Evolutionary conservation across 176 grass and related monocot species (phyloP).

Genomic region (Avena insularis): DNA sequence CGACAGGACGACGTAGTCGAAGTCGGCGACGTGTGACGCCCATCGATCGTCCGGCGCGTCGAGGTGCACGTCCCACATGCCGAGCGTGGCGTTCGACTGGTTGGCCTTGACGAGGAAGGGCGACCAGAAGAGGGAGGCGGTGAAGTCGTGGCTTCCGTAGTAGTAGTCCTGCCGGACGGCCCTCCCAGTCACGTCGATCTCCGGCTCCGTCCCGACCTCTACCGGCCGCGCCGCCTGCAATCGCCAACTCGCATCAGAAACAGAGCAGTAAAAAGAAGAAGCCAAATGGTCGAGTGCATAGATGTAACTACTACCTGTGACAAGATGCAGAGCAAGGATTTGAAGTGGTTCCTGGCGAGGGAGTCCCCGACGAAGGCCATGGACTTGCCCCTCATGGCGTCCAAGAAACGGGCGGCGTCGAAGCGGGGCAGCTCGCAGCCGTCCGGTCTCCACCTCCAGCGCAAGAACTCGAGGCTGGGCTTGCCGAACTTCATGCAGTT

Average conservation of each 20-base stretch:
- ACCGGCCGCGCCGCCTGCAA: slow-evolving; percentile 37
- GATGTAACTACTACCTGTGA: slow-evolving; percentile 37
- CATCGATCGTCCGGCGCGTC: slow-evolving; percentile 57
- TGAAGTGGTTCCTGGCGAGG: slow-evolving; percentile 76
- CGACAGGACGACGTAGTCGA: slow-evolving; percentile 58
- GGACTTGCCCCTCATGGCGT: slow-evolving; percentile 57
- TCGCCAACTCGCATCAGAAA: neutral
- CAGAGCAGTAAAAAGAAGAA: neutral
- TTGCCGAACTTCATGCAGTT: slow-evolving; percentile 85
- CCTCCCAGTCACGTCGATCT: slow-evolving; percentile 56
- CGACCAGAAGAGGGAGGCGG: slow-evolving; percentile 65
- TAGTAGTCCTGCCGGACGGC: slow-evolving; percentile 50
- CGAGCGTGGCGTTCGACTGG: slow-evolving; percentile 53
- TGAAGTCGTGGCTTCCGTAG: slow-evolving; percentile 54
- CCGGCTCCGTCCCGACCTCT: slow-evolving; percentile 26
- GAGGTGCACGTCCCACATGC: slow-evolving; percentile 64
- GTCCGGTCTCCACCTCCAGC: slow-evolving; percentile 69
- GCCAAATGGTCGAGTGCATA: neutral
- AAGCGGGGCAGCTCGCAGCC: slow-evolving; percentile 64
- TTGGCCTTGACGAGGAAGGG: slow-evolving; percentile 65
- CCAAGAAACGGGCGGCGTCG: slow-evolving; percentile 57
- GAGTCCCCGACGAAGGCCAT: slow-evolving; percentile 86
- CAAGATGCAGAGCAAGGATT: slow-evolving; percentile 76
- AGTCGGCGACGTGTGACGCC: slow-evolving; percentile 46
- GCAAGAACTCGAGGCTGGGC: slow-evolving; percentile 64